Evolutionary conservation across 1,139 yeast genomes (phyloP), one percentile per base, ranked within the genome.

Genomic region (Petasospora fabianii): DNA sequence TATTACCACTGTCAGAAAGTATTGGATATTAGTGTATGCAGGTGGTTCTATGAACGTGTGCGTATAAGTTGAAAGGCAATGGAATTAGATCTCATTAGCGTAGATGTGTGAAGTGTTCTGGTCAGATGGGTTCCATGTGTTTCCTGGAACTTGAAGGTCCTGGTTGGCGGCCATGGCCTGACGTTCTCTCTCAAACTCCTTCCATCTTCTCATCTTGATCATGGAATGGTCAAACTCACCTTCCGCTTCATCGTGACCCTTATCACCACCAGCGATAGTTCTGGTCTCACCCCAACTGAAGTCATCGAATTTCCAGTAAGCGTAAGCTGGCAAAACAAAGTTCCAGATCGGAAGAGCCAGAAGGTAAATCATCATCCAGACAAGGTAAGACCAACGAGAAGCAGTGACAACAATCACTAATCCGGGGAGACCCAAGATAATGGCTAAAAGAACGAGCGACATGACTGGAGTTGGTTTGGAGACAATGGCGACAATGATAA

Each of bases 271-370:
- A 15, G 77, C 78, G 43, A 92, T 79, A 16, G 84, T 74, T 69
- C 98, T 77, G 5, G 98, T 92, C 50, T 90, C 97, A 62, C 98
- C 98, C 98, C 98, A 92, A 55, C 92, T 80, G 66, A 92, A 92
- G 62, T 92, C 98, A 62, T 92, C 98, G 64, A 92, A 92, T 62
- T 90, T 90, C 98, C 98, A 92, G 55, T 67, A 92, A 0, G 97
- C 87, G 63, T 92, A 86, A 36, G 78, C 61, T 4, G 98, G 98
- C 41, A 92, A 70, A 6, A 90, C 82, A 59, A 92, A 85, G 61
- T 92, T 92, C 98, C 98, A 92, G 46, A 92, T 72, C 24, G 97
- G 97, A 47, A 92, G 74, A 0, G 97, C 95, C 30, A 80, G 1
- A 30, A 92, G 63, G 58, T 92, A 92, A 47, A 88, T 73, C 30